Percentiles rank a stretch among this genome's conserved stretches.
Conservation (phyloP, 202 grass and related monocot species). For the Cymbopogon flexuosus region DNA sequence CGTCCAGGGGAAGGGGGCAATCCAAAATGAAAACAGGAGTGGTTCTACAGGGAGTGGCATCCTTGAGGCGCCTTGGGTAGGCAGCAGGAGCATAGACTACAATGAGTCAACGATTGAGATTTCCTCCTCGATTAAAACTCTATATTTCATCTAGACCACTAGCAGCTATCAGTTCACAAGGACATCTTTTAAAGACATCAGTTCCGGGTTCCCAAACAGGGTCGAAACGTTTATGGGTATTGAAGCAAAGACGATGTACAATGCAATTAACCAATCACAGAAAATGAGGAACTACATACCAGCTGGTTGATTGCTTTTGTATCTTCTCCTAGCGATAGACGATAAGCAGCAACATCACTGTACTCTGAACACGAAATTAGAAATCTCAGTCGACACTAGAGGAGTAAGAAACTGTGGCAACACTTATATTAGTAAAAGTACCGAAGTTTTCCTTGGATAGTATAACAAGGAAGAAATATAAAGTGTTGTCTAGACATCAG, state of each 20-base stretch:
- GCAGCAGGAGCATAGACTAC: not conserved
- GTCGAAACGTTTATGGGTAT: not conserved
- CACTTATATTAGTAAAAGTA: conserved; percentile 1
- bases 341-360: conserved; percentile 90
- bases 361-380: conserved; percentile 58
- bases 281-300: conserved; percentile 41
- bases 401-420: not conserved
- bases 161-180: conserved; percentile 7
- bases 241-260: not conserved
- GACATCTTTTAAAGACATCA: not conserved
- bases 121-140: conserved; percentile 9
- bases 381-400: conserved; percentile 14
- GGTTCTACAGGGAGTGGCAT: not conserved
- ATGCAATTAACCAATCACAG: conserved; percentile 18
- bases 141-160: conserved; percentile 12
- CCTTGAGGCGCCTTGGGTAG: not conserved
- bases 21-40: not conserved
- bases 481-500: not conserved
- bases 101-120: not conserved
- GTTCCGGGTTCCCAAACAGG: not conserved
- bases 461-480: conserved; percentile 3
- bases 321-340: conserved; percentile 87
- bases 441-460: not conserved
- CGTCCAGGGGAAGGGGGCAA: not conserved
- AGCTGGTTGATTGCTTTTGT: conserved; percentile 99